Conservation (phyloP, 345 rosid genomes). For the Citrus glauca region DNA sequence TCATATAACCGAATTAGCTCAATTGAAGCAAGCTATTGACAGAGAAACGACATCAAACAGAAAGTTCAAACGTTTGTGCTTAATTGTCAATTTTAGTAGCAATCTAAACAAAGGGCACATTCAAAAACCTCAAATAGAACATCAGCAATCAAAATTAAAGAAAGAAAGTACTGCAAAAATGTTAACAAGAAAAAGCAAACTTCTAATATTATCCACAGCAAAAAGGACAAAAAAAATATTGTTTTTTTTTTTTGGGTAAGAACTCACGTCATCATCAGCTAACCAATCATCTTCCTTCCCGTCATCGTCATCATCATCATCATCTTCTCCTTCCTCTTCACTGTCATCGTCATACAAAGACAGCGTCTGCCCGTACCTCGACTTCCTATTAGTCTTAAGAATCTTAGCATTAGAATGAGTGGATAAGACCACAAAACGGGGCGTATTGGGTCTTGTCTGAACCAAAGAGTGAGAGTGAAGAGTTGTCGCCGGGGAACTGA, state of each 20-base stretch:
- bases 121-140: not conserved
- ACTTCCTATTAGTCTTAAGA: slow-evolving; percentile 68
- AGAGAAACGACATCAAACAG: not conserved
- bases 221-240: not conserved
- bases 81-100: not conserved
- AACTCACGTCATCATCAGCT: slow-evolving; percentile 44
- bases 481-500: slow-evolving; percentile 15
- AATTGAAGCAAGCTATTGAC: not conserved
- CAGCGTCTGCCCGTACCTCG: slow-evolving; percentile 47
- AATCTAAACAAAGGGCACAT: not conserved
- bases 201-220: not conserved
- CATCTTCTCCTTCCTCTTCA: slow-evolving; percentile 38
- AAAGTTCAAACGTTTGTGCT: not conserved
- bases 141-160: not conserved
- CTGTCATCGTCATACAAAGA: slow-evolving; percentile 47
- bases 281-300: slow-evolving; percentile 40
- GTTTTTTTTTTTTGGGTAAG: not conserved
- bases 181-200: no score
- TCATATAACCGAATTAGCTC: not conserved
- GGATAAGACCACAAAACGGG: slow-evolving; percentile 36
- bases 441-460: not conserved
- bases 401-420: slow-evolving; percentile 77
- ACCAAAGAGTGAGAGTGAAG: slow-evolving; percentile 9
- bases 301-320: slow-evolving; percentile 23
- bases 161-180: not conserved